Percentiles rank a stretch among this genome's conserved stretches.
Evolutionary conservation across 768 basidiomycete species (phyloP).

Genomic region (Xerocomellus dryophilus): DNA sequence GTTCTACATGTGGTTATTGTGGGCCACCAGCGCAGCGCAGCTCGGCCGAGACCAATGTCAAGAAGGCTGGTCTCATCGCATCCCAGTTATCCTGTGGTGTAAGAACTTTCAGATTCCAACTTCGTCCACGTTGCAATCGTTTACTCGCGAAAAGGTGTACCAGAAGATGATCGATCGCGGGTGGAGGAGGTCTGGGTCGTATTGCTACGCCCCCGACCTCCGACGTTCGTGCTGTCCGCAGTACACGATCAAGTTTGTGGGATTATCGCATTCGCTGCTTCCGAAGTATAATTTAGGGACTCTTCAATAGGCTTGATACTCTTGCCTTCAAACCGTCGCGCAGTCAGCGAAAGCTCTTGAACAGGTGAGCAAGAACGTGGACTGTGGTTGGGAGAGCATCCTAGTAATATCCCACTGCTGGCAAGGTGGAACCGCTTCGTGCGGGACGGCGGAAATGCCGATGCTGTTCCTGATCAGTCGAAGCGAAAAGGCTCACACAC

Average conservation of each 20-base stretch:
- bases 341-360: constrained; percentile 71
- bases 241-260: constrained; percentile 82
- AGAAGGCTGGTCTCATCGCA: constrained; percentile 49
- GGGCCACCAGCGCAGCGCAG: constrained; percentile 50
- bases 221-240: constrained; percentile 84
- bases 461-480: constrained; percentile 14
- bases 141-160: constrained; percentile 51
- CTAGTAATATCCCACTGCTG: neutral
- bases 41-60: constrained; percentile 38
- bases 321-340: constrained; percentile 63
- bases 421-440: constrained; percentile 74
- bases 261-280: constrained; percentile 5
- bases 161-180: constrained; percentile 82
- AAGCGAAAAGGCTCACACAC: constrained; percentile 11
- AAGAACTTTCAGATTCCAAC: constrained; percentile 1
- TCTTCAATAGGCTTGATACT: constrained; percentile 56
- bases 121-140: neutral
- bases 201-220: constrained; percentile 88
- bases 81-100: constrained; percentile 54
- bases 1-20: constrained; percentile 67
- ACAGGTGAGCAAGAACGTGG: constrained; percentile 45
- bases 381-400: neutral
- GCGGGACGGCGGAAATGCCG: constrained; percentile 38
- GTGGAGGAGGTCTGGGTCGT: constrained; percentile 80
- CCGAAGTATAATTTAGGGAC: constrained; percentile 16